A percentile compares a stretch with the other conserved stretches of the same genome.
phyloP scores from a whole-genome alignment of 768 basidiomycete genomes.

The Mycena amicta region DNA sequence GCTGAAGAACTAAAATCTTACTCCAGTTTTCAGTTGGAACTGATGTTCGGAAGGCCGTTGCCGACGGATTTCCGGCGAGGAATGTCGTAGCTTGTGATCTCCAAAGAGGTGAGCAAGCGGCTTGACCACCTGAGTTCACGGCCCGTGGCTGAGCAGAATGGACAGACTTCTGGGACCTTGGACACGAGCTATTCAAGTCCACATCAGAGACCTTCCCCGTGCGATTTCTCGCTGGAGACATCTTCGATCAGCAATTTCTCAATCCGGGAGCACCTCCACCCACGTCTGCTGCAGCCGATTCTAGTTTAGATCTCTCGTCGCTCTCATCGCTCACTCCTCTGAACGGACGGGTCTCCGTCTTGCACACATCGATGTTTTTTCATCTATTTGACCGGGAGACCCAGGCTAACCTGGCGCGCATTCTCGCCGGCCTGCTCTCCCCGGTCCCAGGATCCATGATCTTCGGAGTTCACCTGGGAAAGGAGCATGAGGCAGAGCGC shows the following conservation, averaged over 20 bases:
- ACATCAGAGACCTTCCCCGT: background rate
- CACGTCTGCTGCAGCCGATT: background rate
- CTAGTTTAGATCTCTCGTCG: background rate
- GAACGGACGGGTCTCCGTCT: constrained; percentile 31
- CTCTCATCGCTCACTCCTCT: background rate
- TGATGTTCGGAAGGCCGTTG: background rate
- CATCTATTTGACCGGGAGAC: constrained; percentile 46
- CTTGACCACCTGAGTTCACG: background rate
- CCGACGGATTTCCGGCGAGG: background rate
- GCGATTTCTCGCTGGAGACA: background rate
- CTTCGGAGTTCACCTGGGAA: constrained; percentile 42
- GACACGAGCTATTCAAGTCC: background rate
- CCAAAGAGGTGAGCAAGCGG: background rate
- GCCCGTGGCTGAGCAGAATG: background rate
- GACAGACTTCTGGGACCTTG: background rate
- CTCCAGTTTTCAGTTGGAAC: too few species aligned
- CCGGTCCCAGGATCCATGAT: constrained; percentile 46
- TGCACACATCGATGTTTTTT: constrained; percentile 53
- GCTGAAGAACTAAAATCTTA: too few species aligned
- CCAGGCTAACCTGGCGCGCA: constrained; percentile 42
- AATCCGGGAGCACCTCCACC: too few species aligned
- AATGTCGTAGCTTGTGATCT: background rate
- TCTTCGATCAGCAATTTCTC: background rate
- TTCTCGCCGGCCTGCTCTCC: constrained; percentile 42
- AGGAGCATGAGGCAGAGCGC: too few species aligned